A percentile compares a stretch with the other conserved stretches of the same genome.
Evolutionary conservation across 371 early-diverging fungal genomes (phyloP).

Genomic region (Polyrhizophydium stewartii): DNA sequence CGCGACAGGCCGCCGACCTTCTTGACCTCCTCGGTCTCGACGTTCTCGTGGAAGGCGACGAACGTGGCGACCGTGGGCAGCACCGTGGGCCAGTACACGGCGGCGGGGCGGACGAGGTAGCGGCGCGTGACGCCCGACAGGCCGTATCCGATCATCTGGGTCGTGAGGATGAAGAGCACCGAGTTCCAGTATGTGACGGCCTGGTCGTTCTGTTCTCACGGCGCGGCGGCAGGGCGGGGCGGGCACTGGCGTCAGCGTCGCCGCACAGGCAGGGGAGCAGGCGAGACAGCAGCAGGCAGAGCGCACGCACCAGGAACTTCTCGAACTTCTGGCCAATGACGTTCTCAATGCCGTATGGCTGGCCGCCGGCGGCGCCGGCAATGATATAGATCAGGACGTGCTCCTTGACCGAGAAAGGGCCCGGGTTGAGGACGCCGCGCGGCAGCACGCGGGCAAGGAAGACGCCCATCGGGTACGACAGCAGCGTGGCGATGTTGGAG

Average conservation of each 20-base stretch:
- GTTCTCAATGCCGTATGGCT: constrained; percentile 65
- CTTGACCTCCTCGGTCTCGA: neutral
- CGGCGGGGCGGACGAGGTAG: constrained; percentile 74
- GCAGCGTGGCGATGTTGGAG: constrained; percentile 15
- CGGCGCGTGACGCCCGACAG: constrained; percentile 73
- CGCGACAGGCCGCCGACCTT: constrained; percentile 27
- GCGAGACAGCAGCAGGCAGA: neutral
- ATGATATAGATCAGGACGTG: constrained; percentile 68
- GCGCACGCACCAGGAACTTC: constrained; percentile 39
- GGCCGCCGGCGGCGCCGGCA: constrained; percentile 46
- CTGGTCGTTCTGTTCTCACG: neutral
- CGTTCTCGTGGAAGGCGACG: constrained; percentile 57
- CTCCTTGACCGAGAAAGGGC: constrained; percentile 84
- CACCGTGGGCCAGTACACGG: constrained; percentile 83
- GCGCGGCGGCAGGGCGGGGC: too few species aligned
- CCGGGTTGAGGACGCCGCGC: constrained; percentile 61
- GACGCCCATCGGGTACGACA: constrained; percentile 38
- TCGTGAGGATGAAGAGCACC: constrained; percentile 48
- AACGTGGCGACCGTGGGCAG: constrained; percentile 70
- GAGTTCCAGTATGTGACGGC: constrained; percentile 7
- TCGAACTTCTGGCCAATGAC: constrained; percentile 64
- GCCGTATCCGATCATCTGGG: constrained; percentile 79
- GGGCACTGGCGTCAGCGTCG: too few species aligned
- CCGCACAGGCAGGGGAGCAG: too few species aligned
- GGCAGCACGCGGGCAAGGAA: constrained; percentile 29